Evolutionary conservation across 305 asterid genomes (phyloP).

Genomic region (Solanum hybrid): DNA sequence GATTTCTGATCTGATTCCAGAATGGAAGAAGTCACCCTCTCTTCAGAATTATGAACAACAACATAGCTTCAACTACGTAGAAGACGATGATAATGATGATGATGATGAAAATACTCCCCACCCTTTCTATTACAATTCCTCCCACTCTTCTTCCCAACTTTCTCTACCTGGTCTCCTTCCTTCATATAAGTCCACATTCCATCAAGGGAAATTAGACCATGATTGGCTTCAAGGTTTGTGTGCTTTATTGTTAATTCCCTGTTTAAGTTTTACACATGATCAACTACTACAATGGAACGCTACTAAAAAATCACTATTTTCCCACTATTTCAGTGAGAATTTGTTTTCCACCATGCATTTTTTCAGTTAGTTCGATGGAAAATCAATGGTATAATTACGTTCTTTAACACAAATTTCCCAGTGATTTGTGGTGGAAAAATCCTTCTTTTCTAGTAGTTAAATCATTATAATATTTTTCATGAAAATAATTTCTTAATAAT

Average conservation of each 20-base stretch:
- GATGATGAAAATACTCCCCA: constrained; percentile 35
- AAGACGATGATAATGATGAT: constrained; percentile 19
- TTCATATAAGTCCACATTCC: constrained; percentile 7
- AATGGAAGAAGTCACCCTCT: constrained; percentile 26
- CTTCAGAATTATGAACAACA: constrained; percentile 19
- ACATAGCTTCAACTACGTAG: constrained; percentile 33
- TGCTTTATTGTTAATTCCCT: background rate
- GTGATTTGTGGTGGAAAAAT: too few species aligned
- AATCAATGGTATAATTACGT: too few species aligned
- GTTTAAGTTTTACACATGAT: too few species aligned
- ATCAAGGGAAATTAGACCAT: constrained; percentile 7
- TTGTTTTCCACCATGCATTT: too few species aligned
- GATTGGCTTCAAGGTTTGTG: constrained; percentile 42
- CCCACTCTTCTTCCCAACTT: constrained; percentile 48
- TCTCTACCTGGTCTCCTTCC: constrained; percentile 38
- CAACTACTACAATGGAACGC: too few species aligned
- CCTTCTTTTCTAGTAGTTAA: too few species aligned
- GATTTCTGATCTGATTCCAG: constrained; percentile 43
- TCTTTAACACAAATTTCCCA: too few species aligned
- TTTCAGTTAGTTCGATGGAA: too few species aligned
- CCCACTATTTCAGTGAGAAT: too few species aligned
- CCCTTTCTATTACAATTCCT: constrained; percentile 41
- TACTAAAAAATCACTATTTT: too few species aligned
- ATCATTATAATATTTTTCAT: too few species aligned
- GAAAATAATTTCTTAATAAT: background rate